phyloP scores from a whole-genome alignment of 108 stramenopile species.

The Cyclotella atomus region DNA sequence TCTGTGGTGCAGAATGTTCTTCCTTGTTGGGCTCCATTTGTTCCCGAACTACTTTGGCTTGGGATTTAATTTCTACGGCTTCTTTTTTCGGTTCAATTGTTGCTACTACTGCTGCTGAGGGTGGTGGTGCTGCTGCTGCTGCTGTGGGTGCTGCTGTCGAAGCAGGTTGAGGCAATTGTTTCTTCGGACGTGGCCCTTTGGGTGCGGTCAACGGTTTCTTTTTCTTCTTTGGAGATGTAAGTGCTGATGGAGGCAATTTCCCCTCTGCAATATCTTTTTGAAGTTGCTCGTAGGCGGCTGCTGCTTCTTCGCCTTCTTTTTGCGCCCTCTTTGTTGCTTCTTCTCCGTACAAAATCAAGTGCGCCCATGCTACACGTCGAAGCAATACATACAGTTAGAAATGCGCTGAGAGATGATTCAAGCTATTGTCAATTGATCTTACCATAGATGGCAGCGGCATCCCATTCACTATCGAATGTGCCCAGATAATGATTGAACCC shows the following conservation, averaged over 20 bases:
- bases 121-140: too few species aligned
- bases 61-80: neutral
- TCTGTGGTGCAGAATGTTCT: neutral
- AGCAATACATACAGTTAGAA: neutral
- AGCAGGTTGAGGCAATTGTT: too few species aligned
- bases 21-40: neutral
- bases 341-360: slow-evolving; percentile 86
- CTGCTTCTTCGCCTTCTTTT: slow-evolving; percentile 89
- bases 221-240: slow-evolving; percentile 68
- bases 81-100: neutral
- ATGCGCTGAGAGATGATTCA: neutral
- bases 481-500: slow-evolving; percentile 89
- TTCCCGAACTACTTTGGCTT: neutral
- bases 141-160: neutral
- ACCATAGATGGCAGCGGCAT: slow-evolving; percentile 88
- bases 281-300: slow-evolving; percentile 82
- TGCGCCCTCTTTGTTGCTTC: slow-evolving; percentile 87
- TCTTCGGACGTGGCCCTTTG: slow-evolving; percentile 24
- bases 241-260: slow-evolving; percentile 54
- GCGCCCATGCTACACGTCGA: slow-evolving; percentile 69
- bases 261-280: slow-evolving; percentile 80
- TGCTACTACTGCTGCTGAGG: too few species aligned
- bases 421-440: neutral
- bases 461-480: slow-evolving; percentile 92
- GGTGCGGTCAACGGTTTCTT: slow-evolving; percentile 47